These are phyloP conservation scores for Asterophora lycoperdoides DNA, from an alignment of 768 basidiomycete species.

Conservation along the genomic window DNA sequence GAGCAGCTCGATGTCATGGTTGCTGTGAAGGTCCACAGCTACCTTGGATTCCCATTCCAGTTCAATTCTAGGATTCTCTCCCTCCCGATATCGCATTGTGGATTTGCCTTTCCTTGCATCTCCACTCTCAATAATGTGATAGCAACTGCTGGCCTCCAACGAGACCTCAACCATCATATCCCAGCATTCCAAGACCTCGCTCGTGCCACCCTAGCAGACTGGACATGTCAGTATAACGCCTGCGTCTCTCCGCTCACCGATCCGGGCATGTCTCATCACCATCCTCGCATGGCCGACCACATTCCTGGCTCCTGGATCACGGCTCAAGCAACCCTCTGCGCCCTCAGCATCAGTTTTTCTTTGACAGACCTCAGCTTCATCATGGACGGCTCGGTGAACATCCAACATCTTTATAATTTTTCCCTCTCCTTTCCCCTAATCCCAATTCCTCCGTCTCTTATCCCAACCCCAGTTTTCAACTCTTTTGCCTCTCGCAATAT, in stretches of 20 bases:
- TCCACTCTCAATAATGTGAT: background rate
- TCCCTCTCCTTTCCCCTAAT: background rate
- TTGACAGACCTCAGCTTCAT: slow-evolving; percentile 2
- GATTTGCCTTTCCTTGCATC: too few relatives aligned
- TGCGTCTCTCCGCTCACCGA: too few relatives aligned
- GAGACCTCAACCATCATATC: slow-evolving; percentile 21
- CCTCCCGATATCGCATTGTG: too few relatives aligned
- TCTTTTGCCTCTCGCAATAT: background rate
- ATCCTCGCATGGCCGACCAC: too few relatives aligned
- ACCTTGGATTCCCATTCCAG: too few relatives aligned
- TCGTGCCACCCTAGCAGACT: slow-evolving; percentile 11
- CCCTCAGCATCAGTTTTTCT: too few relatives aligned
- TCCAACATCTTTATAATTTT: background rate
- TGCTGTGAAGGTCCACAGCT: too few relatives aligned
- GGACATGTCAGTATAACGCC: slow-evolving; percentile 5
- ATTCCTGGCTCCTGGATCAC: too few relatives aligned
- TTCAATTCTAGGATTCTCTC: too few relatives aligned
- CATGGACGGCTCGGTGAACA: background rate
- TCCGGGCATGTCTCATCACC: too few relatives aligned
- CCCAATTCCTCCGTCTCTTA: background rate
- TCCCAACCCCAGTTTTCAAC: background rate
- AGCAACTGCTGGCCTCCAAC: background rate
- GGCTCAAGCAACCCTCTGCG: too few relatives aligned
- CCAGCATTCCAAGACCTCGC: slow-evolving; percentile 12
- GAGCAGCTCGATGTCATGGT: too few relatives aligned